A percentile compares a stretch with the other conserved stretches of the same genome.
These are phyloP conservation scores for Cyberlindnera saturnus DNA, from an alignment of 805 yeast species.

Conservation along the genomic window DNA sequence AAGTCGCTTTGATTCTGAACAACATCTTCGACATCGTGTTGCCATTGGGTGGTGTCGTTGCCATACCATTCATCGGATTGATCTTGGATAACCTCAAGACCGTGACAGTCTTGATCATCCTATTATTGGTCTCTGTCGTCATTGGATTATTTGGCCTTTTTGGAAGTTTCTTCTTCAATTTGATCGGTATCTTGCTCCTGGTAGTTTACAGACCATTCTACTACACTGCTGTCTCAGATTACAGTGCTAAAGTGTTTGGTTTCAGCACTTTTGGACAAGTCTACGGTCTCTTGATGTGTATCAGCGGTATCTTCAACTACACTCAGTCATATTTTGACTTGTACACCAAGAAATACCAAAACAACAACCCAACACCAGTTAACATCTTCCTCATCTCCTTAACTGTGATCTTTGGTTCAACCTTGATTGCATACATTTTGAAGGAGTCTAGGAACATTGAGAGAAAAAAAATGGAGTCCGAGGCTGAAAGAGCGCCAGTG, in stretches of 20 bases:
- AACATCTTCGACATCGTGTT: slow-evolving; percentile 78
- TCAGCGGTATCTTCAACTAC: slow-evolving; percentile 77
- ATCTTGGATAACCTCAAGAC: slow-evolving; percentile 71
- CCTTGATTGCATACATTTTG: slow-evolving; percentile 24
- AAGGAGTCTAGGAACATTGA: slow-evolving; percentile 36
- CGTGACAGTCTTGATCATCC: slow-evolving; percentile 43
- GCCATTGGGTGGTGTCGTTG: slow-evolving; percentile 81
- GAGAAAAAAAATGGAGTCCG: slow-evolving; percentile 48
- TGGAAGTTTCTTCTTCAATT: slow-evolving; percentile 41
- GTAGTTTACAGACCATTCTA: slow-evolving; percentile 88
- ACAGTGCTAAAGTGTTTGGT: slow-evolving; percentile 89
- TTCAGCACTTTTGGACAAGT: slow-evolving; percentile 87
- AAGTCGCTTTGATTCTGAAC: slow-evolving; percentile 52
- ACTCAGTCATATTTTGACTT: slow-evolving; percentile 65
- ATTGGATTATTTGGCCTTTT: slow-evolving; percentile 73
- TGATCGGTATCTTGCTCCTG: slow-evolving; percentile 61
- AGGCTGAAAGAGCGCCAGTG: slow-evolving; percentile 55
- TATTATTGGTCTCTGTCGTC: slow-evolving; percentile 47
- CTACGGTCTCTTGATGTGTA: slow-evolving; percentile 78
- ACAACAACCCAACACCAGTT: slow-evolving; percentile 76
- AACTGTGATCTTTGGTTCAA: slow-evolving; percentile 39
- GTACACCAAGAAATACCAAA: slow-evolving; percentile 59
- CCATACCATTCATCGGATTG: slow-evolving; percentile 83
- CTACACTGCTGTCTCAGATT: slow-evolving; percentile 89
- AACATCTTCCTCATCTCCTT: slow-evolving; percentile 48